A percentile compares a stretch with the other conserved stretches of the same genome.
Evolutionary conservation across 768 basidiomycete species (phyloP).

Genomic region (Trametopsis cervina): DNA sequence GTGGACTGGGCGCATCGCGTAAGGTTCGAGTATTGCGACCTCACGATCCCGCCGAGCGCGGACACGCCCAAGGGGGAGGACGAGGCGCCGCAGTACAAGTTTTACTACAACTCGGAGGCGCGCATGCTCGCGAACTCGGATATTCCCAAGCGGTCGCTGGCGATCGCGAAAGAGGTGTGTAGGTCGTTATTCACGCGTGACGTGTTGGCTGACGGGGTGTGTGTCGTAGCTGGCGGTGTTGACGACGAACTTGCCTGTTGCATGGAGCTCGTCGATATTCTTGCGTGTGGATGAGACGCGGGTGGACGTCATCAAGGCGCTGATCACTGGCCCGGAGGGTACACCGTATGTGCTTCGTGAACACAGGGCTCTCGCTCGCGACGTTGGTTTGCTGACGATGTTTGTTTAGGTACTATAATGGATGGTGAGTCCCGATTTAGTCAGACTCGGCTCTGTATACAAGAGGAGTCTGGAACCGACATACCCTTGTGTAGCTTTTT

Average conservation of each 20-base stretch:
- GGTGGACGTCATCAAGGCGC: slow-evolving; percentile 87
- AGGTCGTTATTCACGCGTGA: slow-evolving; percentile 25
- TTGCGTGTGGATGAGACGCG: slow-evolving; percentile 87
- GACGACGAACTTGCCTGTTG: slow-evolving; percentile 89
- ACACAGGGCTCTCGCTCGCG: not conserved
- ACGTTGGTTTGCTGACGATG: slow-evolving; percentile 5
- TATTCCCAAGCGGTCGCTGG: slow-evolving; percentile 86
- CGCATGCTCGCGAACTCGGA: slow-evolving; percentile 79
- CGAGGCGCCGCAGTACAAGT: slow-evolving; percentile 67
- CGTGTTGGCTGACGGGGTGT: slow-evolving; percentile 1
- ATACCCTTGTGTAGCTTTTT: too few relatives aligned
- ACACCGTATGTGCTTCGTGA: slow-evolving; percentile 61
- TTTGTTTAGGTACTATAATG: slow-evolving; percentile 69
- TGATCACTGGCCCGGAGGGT: slow-evolving; percentile 88
- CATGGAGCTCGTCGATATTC: slow-evolving; percentile 93
- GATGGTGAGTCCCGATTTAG: slow-evolving; percentile 70
- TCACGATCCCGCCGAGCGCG: slow-evolving; percentile 41
- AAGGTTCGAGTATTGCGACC: slow-evolving; percentile 90
- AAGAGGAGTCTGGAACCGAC: too few relatives aligned
- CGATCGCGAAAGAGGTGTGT: slow-evolving; percentile 80
- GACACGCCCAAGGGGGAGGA: slow-evolving; percentile 42
- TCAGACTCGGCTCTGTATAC: too few relatives aligned
- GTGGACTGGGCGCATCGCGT: slow-evolving; percentile 76
- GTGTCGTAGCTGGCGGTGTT: slow-evolving; percentile 76
- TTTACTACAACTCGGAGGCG: slow-evolving; percentile 76